Base-by-base conservation (phyloP, 495 filamentous ascomycete species). In the Tuber brumale region DNA sequence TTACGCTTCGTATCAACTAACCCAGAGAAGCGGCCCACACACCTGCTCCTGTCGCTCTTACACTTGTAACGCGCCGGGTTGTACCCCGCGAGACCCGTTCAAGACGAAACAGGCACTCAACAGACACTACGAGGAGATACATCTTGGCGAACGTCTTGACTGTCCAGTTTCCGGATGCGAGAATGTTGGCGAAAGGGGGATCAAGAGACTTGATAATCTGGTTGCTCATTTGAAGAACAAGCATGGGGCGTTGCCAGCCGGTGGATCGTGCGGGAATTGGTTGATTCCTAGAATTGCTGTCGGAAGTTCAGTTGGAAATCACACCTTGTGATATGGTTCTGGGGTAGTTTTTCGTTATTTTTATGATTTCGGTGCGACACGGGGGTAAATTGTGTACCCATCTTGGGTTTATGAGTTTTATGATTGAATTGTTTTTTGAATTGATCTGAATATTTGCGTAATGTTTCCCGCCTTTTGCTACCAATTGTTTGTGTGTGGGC, bases 121-220 rank as follows among this genome's bases (percentile, higher is more conserved):
- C 51, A 12, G 51, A 27, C 51, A 57, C 10, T 57, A 27, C 27
- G 51, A 57, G 51, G 2, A 0, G 23, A n/a, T 12, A 27, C 51
- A 57, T 3, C 51, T 57, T 14, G 51, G 0, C 0, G 7, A 12
- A 27, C n/a, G n/a, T 7, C 0, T n/a, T 27, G 27, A 76, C n/a
- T 76, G 75, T 31, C 75, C 71, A 2, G 27, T 73, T 2, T 35
- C 75, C 10, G 45, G 48, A 18, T 76, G 71, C 23, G 1, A 1
- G 9, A 41, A 71, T 18, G n/a, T 37, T 2, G 75, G 75, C 7
- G 44, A 66, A 8, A 74, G 31, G 0, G 75, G 71, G 1, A 48
- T 76, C 16, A 41, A 45, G 4, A 21, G 71, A n/a, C 14, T 14
- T 8, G 75, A 76, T 27, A 76, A 75, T 14, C 12, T 76, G 12